phyloP scores from a whole-genome alignment of 345 rosid genomes.

The Hibiscus syriacus region DNA sequence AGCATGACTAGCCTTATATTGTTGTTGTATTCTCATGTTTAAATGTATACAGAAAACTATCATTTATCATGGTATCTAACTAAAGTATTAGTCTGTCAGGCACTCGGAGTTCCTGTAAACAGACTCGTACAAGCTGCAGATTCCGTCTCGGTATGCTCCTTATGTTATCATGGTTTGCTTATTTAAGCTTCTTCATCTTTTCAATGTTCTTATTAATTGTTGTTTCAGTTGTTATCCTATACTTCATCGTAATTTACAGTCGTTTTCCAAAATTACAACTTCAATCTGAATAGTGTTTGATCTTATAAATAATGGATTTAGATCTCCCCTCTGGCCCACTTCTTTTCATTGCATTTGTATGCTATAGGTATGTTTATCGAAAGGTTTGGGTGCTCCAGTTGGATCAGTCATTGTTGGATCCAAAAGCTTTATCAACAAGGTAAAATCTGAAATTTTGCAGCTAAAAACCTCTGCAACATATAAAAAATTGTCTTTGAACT shows the following conservation, averaged over 20 bases:
- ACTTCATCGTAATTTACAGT: not conserved
- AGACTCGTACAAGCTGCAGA: constrained; percentile 90
- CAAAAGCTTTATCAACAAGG: constrained; percentile 67
- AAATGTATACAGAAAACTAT: not conserved
- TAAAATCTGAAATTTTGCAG: constrained; percentile 11
- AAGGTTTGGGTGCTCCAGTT: constrained; percentile 93
- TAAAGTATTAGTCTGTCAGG: constrained; percentile 35
- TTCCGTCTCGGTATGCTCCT: constrained; percentile 59
- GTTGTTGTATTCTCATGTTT: not conserved
- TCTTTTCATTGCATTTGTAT: not conserved
- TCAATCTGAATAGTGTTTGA: not conserved
- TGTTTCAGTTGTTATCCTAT: not conserved
- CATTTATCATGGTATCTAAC: constrained; percentile 12
- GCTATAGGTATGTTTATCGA: constrained; percentile 47
- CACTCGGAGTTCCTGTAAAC: constrained; percentile 75
- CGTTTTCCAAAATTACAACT: not conserved
- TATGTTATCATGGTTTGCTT: not conserved
- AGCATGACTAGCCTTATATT: not conserved
- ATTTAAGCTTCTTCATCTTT: not conserved
- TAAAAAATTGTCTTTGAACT: not conserved
- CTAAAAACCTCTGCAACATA: not conserved
- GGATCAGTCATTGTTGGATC: constrained; percentile 92
- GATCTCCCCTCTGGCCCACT: not conserved
- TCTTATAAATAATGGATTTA: not conserved
- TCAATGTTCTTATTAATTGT: not conserved